Base-by-base conservation (phyloP, 2,329 filamentous ascomycete genomes). In the Fusarium bulbicola region DNA sequence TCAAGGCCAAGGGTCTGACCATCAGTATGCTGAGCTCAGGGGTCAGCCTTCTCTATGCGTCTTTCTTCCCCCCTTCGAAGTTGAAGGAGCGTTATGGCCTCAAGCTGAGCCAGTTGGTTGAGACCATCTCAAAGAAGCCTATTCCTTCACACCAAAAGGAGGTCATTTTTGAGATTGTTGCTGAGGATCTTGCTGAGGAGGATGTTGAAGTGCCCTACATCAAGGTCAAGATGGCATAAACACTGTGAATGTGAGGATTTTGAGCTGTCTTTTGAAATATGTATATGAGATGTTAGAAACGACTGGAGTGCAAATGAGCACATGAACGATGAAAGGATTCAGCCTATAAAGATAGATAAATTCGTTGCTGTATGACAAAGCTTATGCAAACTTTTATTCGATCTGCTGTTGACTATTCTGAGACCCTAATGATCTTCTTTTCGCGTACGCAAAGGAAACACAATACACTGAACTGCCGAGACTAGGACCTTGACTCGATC, bases 181-280 rank as follows among this genome's bases (percentile, higher is more conserved):
- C 93, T 0, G 95, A 98, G 81, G 96, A 98, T 80, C 85, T 90
- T 79, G 92, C 90, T 7, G 95, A 93, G 72, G 94, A 98, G 84
- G 96, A 99, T 81, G 95, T 98, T 4, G 96, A 99, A 84, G 93
- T 98, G 75, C 96, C 96, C 8, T 98, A 97, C 82, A 94, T 98
- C 79, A 97, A 95, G 91, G 91, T 97, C 74, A 95, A 92, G 85
- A 85, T 95, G 61, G 77, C 77, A 58, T 82, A 69, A 76, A 36
- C 60, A 30, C n/a, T 49, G n/a, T 28, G 54, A 36, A 24, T 20
- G 13, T 45, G 34, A 28, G 16, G 36, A 6, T 50, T 18, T 36
- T 53, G 34, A 42, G 37, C 50, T 72, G 32, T 46, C 50, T 39
- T 58, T 72, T 54, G 61, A 46, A 34, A 63, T 32, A 70, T 64